Conservation (phyloP, 768 basidiomycete genomes). For the Suillus spraguei region DNA sequence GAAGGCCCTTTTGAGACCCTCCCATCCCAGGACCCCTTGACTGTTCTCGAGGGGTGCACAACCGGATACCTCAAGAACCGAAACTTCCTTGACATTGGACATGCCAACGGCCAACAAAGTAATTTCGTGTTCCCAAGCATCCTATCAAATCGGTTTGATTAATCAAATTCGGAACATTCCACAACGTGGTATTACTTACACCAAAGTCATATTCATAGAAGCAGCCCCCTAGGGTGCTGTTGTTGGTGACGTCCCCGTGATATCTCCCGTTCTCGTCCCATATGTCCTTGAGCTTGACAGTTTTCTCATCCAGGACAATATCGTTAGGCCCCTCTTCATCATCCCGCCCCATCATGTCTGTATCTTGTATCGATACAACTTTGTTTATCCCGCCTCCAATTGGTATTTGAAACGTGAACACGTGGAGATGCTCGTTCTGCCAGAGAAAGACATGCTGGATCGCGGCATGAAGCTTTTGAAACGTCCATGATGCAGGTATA, state of each 20-base stretch:
- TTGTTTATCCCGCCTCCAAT: constrained; percentile 6
- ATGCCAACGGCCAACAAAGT: constrained; percentile 4
- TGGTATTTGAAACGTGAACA: constrained; percentile 20
- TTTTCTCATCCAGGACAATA: constrained; percentile 14
- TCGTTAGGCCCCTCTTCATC: constrained; percentile 1
- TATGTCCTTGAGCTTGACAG: constrained; percentile 15
- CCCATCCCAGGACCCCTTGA: constrained; percentile 15
- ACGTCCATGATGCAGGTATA: constrained; percentile 25
- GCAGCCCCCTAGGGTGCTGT: constrained; percentile 15
- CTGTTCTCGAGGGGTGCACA: constrained; percentile 12
- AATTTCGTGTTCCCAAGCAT: constrained; percentile 26
- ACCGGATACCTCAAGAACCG: constrained; percentile 11
- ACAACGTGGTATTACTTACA: constrained; percentile 8
- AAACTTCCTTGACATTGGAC: constrained; percentile 5
- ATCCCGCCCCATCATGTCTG: constrained; percentile 11
- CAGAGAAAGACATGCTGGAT: constrained; percentile 27
- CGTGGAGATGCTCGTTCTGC: constrained; percentile 22
- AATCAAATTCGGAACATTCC: not conserved
- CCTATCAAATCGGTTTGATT: constrained; percentile 15
- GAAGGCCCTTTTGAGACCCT: constrained; percentile 16
- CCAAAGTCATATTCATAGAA: constrained; percentile 28
- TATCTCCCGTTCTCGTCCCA: constrained; percentile 15
- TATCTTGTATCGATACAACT: constrained; percentile 6
- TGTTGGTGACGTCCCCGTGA: constrained; percentile 1
- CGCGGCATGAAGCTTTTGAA: constrained; percentile 22